A percentile compares a stretch with the other conserved stretches of the same genome.
These are phyloP conservation scores for Lentinula detonsa DNA, from an alignment of 768 basidiomycete genomes.

Conservation along the genomic window DNA sequence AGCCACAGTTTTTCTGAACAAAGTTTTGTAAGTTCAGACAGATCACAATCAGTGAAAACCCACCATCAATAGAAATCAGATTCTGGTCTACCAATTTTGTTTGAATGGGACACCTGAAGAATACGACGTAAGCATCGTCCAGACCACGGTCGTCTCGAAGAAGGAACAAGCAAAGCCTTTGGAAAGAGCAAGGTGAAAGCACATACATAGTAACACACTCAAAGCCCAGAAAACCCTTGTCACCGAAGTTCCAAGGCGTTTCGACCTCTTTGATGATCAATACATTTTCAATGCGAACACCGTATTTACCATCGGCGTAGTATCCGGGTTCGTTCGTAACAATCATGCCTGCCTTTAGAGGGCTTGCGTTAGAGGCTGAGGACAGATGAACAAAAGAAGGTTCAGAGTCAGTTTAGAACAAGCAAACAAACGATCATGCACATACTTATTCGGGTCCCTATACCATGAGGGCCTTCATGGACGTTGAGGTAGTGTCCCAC, in stretches of 20 bases:
- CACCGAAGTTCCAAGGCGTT: conserved; percentile 76
- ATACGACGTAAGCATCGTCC: neutral
- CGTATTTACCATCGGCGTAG: conserved; percentile 86
- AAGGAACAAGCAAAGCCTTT: neutral
- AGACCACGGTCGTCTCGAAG: conserved; percentile 5
- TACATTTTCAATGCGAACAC: conserved; percentile 90
- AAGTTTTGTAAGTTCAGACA: neutral
- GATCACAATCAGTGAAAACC: neutral
- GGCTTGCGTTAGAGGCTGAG: conserved; percentile 55
- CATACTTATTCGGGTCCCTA: conserved; percentile 36
- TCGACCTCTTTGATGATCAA: conserved; percentile 68
- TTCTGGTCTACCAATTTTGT: conserved; percentile 67
- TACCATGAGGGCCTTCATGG: conserved; percentile 75
- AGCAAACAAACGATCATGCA: neutral
- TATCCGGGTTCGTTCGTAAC: conserved; percentile 94
- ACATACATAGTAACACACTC: conserved; percentile 85
- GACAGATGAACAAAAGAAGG: neutral
- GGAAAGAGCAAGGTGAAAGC: neutral
- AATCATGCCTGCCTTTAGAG: conserved; percentile 82
- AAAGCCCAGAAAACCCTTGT: conserved; percentile 77
- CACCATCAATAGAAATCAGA: conserved; percentile 46
- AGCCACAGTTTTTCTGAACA: conserved; percentile 68
- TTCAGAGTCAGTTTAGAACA: neutral
- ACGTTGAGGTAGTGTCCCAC: conserved; percentile 94
- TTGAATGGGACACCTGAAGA: conserved; percentile 76